Evolutionary conservation across 2,329 filamentous ascomycete genomes (phyloP).

Genomic region (Botryotinia globosa): DNA sequence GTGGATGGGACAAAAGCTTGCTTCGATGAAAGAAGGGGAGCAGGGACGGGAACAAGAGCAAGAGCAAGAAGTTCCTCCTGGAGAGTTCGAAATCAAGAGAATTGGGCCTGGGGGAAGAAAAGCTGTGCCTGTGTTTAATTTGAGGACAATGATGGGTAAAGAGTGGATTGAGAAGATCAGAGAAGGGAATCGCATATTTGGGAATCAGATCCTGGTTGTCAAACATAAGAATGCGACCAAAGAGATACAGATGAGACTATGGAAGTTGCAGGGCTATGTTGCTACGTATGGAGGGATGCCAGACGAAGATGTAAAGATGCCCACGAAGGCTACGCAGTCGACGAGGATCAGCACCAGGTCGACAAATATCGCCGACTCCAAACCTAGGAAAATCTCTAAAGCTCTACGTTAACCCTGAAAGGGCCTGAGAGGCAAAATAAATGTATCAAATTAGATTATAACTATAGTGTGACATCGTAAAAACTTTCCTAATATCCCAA

Average conservation of each 20-base stretch:
- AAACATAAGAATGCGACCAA: conserved; percentile 45
- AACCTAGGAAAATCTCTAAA: neutral
- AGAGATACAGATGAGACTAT: conserved; percentile 50
- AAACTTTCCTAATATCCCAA: neutral
- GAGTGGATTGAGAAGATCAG: conserved; percentile 45
- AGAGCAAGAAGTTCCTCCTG: conserved; percentile 31
- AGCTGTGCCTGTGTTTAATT: conserved; percentile 51
- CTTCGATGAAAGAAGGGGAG: neutral
- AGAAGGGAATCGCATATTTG: conserved; percentile 36
- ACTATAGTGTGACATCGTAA: neutral
- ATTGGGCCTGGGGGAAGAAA: conserved; percentile 32
- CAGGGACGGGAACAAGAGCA: conserved; percentile 5
- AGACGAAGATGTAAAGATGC: neutral
- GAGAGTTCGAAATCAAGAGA: conserved; percentile 48
- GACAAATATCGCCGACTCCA: neutral
- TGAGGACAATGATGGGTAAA: conserved; percentile 50
- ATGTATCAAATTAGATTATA: neutral
- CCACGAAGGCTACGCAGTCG: neutral
- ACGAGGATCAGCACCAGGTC: neutral
- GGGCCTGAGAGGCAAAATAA: neutral
- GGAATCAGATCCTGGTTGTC: conserved; percentile 40
- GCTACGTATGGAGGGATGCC: conserved; percentile 21
- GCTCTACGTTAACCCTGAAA: neutral
- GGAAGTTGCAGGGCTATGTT: conserved; percentile 58
- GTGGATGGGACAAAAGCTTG: conserved; percentile 28